Evolutionary conservation across 1,284 basidiomycete genomes (phyloP), one percentile per base, ranked within the genome.

Genomic region (Melampsora larici-populina): DNA sequence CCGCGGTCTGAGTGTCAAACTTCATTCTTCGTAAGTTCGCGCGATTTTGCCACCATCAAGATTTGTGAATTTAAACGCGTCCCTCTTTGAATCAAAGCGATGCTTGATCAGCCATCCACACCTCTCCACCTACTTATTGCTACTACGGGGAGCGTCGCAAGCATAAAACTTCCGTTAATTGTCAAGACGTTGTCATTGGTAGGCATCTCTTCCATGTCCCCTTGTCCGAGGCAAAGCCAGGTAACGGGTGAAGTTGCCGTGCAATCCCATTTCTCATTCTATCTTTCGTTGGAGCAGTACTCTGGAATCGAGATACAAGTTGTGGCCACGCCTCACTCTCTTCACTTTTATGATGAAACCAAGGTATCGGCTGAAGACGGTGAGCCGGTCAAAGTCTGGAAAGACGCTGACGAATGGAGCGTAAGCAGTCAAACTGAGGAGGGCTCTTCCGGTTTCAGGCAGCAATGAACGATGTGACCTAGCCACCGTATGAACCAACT

Each of bases 71-170:
- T 4, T 9, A 36, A 36, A 36, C 36, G 36, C 36, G 36, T 36
- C 9, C 36, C 3, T 3, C 36, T 36, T 36, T 9, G 36, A 36
- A 36, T 36, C 36, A 36, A 9, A 36, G 9, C 36, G 36, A 36
- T 36, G 36, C 9, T 9, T 4, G 9, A 4, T 36, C 36, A n/a
- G n/a, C n/a, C 24, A 18, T 31, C 24, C 6, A 24, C 62, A 58
- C 70, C 65, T 24, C 67, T 86, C 63, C 86, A 97, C 82, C 88
- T 97, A 51, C 85, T 98, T 7, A 85, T 99, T 58, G 90, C 96
- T 70, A 89, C 91, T 0, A 93, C 93, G 0, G 95, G 96, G 15
- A 96, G 93, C 81, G 96, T 99, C 0, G 96, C 96, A 0, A 93
- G 92, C 71, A 88, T 99, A 82, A 98, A 98, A 83, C 89, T 91